Percentiles rank a stretch among this genome's conserved stretches.
Evolutionary conservation across 352 stramenopile genomes (phyloP).

Genomic region (Pythium utonaiense): DNA sequence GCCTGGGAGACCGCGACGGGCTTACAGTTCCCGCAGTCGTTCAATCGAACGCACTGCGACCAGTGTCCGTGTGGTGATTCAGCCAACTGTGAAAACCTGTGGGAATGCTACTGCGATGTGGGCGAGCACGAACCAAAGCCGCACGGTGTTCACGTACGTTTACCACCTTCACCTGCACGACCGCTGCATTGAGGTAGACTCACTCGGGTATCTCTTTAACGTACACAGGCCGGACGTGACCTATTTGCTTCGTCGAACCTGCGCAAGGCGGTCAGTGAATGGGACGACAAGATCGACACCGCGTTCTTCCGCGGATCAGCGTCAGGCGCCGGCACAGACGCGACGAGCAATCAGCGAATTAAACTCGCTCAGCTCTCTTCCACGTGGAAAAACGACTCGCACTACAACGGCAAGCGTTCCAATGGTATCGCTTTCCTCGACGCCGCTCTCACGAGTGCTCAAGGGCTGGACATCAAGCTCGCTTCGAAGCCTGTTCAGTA

Average conservation of each 20-base stretch:
- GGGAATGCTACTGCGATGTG: constrained; percentile 74
- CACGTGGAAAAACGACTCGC: constrained; percentile 89
- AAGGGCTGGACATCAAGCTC: constrained; percentile 97
- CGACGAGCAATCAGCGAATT: constrained; percentile 96
- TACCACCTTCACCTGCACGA: neutral
- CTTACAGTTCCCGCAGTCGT: constrained; percentile 90
- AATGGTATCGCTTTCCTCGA: constrained; percentile 92
- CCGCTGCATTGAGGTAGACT: neutral
- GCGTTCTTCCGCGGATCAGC: constrained; percentile 98
- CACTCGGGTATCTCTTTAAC: neutral
- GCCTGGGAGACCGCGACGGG: constrained; percentile 93
- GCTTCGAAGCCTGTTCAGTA: constrained; percentile 93
- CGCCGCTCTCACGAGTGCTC: constrained; percentile 95
- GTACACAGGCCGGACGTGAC: constrained; percentile 50
- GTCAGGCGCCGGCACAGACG: constrained; percentile 93
- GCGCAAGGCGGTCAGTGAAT: constrained; percentile 94
- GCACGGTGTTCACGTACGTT: constrained; percentile 55
- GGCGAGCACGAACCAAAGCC: constrained; percentile 56
- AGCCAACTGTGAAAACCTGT: constrained; percentile 72
- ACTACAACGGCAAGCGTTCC: constrained; percentile 72
- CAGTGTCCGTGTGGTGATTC: constrained; percentile 61
- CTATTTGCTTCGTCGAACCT: constrained; percentile 98
- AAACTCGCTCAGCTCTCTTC: constrained; percentile 90
- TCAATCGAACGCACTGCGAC: constrained; percentile 84
- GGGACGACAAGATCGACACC: constrained; percentile 95